phyloP scores from a whole-genome alignment of 192 early-diverging fungal genomes.

The Linnemannia exigua region DNA sequence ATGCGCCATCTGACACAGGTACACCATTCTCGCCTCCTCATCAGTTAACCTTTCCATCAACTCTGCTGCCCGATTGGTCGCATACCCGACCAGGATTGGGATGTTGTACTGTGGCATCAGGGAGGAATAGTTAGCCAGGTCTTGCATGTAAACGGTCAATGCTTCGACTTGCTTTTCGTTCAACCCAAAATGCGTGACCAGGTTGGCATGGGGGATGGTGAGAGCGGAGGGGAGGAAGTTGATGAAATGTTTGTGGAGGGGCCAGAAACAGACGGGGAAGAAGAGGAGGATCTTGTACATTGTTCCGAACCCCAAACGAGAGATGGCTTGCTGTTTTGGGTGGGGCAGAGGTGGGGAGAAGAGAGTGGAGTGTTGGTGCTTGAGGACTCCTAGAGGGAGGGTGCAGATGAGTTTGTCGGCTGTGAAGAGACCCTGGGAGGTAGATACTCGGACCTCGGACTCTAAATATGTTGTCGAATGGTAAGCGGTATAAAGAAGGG shows the following conservation, averaged over 20 bases:
- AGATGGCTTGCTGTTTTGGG: constrained; percentile 45
- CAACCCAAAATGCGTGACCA: neutral
- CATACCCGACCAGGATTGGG: constrained; percentile 43
- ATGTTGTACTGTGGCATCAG: constrained; percentile 32
- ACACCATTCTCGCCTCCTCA: constrained; percentile 31
- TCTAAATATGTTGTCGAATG: constrained; percentile 6
- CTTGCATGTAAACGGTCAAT: constrained; percentile 28
- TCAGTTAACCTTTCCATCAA: constrained; percentile 36
- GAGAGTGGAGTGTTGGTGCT: constrained; percentile 24
- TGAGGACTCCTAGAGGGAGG: constrained; percentile 60
- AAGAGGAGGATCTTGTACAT: constrained; percentile 60
- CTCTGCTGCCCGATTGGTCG: constrained; percentile 48
- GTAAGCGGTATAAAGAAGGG: neutral
- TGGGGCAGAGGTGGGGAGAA: constrained; percentile 55
- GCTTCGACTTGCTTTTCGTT: constrained; percentile 31
- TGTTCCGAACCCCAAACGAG: constrained; percentile 53
- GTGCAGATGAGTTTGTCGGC: constrained; percentile 57
- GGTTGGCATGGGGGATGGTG: neutral
- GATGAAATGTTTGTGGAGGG: constrained; percentile 40
- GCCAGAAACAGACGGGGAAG: constrained; percentile 48
- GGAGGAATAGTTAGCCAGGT: constrained; percentile 47
- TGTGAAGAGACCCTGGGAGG: constrained; percentile 25
- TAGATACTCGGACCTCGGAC: constrained; percentile 30
- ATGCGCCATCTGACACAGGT: constrained; percentile 49
- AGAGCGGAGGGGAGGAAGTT: constrained; percentile 30